A percentile compares a stretch with the other conserved stretches of the same genome.
Evolutionary conservation across 2,329 filamentous ascomycete genomes (phyloP).

Genomic region (Fusarium graminum): DNA sequence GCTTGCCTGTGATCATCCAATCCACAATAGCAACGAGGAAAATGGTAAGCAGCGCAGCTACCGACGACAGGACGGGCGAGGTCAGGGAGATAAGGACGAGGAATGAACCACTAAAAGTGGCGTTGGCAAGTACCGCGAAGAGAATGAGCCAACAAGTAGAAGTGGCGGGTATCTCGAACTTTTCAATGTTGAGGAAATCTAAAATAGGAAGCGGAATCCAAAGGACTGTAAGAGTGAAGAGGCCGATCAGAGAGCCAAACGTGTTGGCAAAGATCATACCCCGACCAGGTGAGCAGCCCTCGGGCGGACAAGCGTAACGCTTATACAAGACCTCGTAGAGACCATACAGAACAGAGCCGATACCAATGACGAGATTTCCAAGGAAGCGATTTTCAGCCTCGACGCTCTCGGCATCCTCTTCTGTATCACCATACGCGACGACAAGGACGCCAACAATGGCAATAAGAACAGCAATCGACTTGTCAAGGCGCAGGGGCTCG

Average conservation of each 20-base stretch:
- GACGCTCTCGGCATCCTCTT: constrained; percentile 57
- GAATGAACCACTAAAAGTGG: constrained; percentile 92
- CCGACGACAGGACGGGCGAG: constrained; percentile 89
- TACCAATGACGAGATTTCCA: constrained; percentile 92
- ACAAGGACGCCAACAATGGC: constrained; percentile 91
- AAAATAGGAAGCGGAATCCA: constrained; percentile 93
- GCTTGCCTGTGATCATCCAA: constrained; percentile 84
- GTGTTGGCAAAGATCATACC: constrained; percentile 96
- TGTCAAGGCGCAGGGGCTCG: constrained; percentile 86
- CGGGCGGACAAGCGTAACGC: constrained; percentile 89
- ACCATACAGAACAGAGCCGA: constrained; percentile 92
- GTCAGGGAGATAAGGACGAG: constrained; percentile 93
- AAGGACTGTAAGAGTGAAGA: constrained; percentile 86
- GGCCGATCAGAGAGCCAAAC: constrained; percentile 87
- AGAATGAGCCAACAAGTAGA: constrained; percentile 83
- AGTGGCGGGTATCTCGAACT: constrained; percentile 83
- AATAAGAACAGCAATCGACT: constrained; percentile 86
- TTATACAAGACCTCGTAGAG: constrained; percentile 99
- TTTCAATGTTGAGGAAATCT: constrained; percentile 82
- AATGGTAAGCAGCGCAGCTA: constrained; percentile 93
- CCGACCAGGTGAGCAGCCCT: constrained; percentile 85
- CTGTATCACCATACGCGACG: constrained; percentile 91
- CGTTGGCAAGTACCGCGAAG: constrained; percentile 87
- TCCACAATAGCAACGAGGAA: constrained; percentile 96
- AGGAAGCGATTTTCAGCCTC: constrained; percentile 76